Evolutionary conservation across 1,139 yeast species (phyloP).

Genomic region (Debaryomyces psychrophilus): DNA sequence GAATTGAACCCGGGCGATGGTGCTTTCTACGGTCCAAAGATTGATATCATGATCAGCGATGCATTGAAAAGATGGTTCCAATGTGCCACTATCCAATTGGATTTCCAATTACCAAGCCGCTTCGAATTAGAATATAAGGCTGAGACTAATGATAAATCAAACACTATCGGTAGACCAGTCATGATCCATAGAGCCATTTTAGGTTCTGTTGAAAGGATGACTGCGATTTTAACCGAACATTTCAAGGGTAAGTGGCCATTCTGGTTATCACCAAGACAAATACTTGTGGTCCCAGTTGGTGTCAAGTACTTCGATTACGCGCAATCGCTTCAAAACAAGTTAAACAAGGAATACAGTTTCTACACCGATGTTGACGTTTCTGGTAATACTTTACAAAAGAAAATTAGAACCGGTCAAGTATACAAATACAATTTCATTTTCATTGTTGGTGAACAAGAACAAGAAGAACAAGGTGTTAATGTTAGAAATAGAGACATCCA

Average conservation of each 20-base stretch:
- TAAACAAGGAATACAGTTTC: slow-evolving; percentile 68
- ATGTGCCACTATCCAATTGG: slow-evolving; percentile 97
- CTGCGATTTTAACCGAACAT: slow-evolving; percentile 95
- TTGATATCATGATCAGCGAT: slow-evolving; percentile 90
- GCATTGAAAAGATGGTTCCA: slow-evolving; percentile 94
- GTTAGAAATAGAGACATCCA: slow-evolving; percentile 90
- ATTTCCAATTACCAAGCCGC: slow-evolving; percentile 93
- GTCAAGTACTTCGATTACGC: slow-evolving; percentile 91
- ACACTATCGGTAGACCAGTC: slow-evolving; percentile 67
- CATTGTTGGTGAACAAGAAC: slow-evolving; percentile 95
- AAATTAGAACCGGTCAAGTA: slow-evolving; percentile 93
- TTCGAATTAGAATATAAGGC: slow-evolving; percentile 87
- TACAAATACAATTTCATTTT: slow-evolving; percentile 91
- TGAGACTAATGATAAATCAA: slow-evolving; percentile 58
- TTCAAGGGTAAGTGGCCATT: slow-evolving; percentile 99
- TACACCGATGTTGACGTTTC: slow-evolving; percentile 90
- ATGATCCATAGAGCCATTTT: slow-evolving; percentile 98
- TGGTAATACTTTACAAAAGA: slow-evolving; percentile 95
- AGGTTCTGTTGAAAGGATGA: slow-evolving; percentile 98
- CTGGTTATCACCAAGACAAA: slow-evolving; percentile 98
- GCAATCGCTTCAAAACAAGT: slow-evolving; percentile 67
- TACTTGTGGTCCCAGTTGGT: slow-evolving; percentile 93
- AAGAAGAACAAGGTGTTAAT: slow-evolving; percentile 74
- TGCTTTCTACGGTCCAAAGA: slow-evolving; percentile 98
- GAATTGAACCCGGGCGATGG: slow-evolving; percentile 94